Base-by-base conservation (phyloP, 495 filamentous ascomycete genomes). In the Geopyxis carbonaria region DNA sequence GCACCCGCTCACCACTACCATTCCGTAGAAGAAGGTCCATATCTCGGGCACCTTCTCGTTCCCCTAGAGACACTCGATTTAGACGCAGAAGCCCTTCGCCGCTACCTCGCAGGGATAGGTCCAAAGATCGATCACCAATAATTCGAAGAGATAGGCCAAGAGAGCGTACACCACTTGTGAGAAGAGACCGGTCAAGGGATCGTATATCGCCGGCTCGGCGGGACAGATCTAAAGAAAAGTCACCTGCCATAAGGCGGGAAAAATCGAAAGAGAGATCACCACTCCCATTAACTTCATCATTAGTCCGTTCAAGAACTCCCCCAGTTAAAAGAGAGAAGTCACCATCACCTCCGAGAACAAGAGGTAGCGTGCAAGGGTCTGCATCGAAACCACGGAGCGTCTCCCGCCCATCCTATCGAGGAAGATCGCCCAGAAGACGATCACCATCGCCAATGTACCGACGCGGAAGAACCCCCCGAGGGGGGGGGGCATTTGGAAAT, bases 1-100 rank as follows among this genome's bases (percentile, higher is more conserved):
- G 50, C 15, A 48, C 45, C 28, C 49, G 50, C 15, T 53, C 50
- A 2, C 47, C 52, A 28, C 48, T 44, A 11, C 48, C 48, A 43
- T 34, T 50, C 36, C 48, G 48, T 16, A 47, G 51, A 29, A 28
- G 50, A n/a, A 42, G 50, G n/a, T 32, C 28, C 4, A 27, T 30
- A 5, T 19, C 18, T 18, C 45, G 50, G 11, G 35, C 48, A 11
- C 40, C 34, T 22, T 53, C 50, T 18, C 47, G 50, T n/a, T 53
- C 51, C 10, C 51, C 51, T 13, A 50, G 49, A 20, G 46, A 48
- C 25, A 7, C 25, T 28, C 7, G 21, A 23, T 41, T 32, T 13
- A 41, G 38, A 23, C 31, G 38, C 13, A 16, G 38, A 13, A 32
- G 28, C 7, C 38, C 38, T 14, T 39, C 36, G 8, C 36, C 36